Percentiles rank a stretch among this genome's conserved stretches.
Conservation (phyloP, 2,329 filamentous ascomycete species). For the Monilinia laxa region DNA sequence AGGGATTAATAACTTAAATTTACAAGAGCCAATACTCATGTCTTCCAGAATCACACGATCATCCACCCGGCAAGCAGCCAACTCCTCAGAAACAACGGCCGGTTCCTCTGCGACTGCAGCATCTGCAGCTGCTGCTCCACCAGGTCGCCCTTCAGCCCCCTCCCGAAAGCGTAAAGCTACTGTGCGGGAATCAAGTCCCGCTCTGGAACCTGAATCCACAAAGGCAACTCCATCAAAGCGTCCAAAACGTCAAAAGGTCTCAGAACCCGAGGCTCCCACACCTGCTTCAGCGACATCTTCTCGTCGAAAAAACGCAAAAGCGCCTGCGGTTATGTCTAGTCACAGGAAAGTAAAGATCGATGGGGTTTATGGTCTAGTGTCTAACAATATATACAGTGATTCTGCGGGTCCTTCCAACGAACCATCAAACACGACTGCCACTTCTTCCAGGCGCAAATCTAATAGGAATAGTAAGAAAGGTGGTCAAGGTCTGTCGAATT, state of each 20-base stretch:
- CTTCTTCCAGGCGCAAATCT: constrained; percentile 70
- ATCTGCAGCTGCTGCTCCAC: constrained; percentile 41
- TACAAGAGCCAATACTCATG: constrained; percentile 65
- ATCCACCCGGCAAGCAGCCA: constrained; percentile 84
- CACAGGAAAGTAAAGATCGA: constrained; percentile 56
- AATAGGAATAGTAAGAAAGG: constrained; percentile 65
- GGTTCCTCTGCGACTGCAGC: constrained; percentile 44
- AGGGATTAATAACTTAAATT: constrained; percentile 22
- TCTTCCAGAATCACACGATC: constrained; percentile 95
- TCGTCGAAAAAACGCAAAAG: constrained; percentile 61
- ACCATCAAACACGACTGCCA: constrained; percentile 53
- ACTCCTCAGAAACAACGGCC: constrained; percentile 41
- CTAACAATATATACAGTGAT: constrained; percentile 47
- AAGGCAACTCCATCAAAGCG: constrained; percentile 52
- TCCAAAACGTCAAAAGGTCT: constrained; percentile 70
- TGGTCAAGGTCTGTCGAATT: constrained; percentile 47
- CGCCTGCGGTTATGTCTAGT: constrained; percentile 67
- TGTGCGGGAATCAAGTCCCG: constrained; percentile 51
- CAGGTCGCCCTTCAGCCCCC: constrained; percentile 48
- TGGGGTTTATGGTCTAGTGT: constrained; percentile 34
- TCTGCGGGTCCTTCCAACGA: constrained; percentile 63
- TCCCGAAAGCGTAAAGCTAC: constrained; percentile 76
- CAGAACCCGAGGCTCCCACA: constrained; percentile 46
- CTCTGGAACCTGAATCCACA: constrained; percentile 42
- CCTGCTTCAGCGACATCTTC: constrained; percentile 44